A percentile compares a stretch with the other conserved stretches of the same genome.
These are phyloP conservation scores for Amniculicola lignicola DNA, from an alignment of 495 filamentous ascomycete genomes.

Conservation along the genomic window DNA sequence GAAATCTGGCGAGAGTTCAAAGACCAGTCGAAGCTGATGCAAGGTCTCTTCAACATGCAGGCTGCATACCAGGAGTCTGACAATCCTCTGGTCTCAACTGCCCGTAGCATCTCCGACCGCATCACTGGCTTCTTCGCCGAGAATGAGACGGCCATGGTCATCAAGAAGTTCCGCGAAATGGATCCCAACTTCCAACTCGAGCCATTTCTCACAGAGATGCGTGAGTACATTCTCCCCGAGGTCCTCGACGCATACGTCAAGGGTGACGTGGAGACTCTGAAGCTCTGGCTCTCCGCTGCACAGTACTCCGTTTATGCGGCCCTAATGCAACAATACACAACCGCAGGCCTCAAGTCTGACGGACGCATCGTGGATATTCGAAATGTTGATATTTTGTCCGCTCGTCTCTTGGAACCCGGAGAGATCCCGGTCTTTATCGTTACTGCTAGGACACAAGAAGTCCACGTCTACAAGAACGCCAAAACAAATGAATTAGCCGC, in stretches of 20 bases:
- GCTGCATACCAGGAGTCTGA: conserved; percentile 89
- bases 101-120: conserved; percentile 87
- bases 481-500: conserved; percentile 87
- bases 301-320: conserved; percentile 94
- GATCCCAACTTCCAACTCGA: conserved; percentile 94
- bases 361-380: conserved; percentile 92
- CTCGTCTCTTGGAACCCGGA: conserved; percentile 90
- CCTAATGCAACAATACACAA: conserved; percentile 88
- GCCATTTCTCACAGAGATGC: conserved; percentile 86
- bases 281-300: conserved; percentile 90
- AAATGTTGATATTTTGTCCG: conserved; percentile 84
- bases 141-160: conserved; percentile 93
- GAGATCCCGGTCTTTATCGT: conserved; percentile 97
- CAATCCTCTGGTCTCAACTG: conserved; percentile 89
- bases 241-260: conserved; percentile 98
- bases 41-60: conserved; percentile 79
- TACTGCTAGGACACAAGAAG: conserved; percentile 93
- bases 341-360: conserved; percentile 87
- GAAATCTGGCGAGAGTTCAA: conserved; percentile 92
- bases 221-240: conserved; percentile 96
- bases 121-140: conserved; percentile 96
- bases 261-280: conserved; percentile 85
- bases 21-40: conserved; percentile 83
- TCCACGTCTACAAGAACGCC: conserved; percentile 89
- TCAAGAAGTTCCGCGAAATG: conserved; percentile 96